Percentiles rank a stretch among this genome's conserved stretches.
These are phyloP conservation scores for Macrophomina phaseolina DNA, from an alignment of 2,329 filamentous ascomycete species.

Conservation along the genomic window DNA sequence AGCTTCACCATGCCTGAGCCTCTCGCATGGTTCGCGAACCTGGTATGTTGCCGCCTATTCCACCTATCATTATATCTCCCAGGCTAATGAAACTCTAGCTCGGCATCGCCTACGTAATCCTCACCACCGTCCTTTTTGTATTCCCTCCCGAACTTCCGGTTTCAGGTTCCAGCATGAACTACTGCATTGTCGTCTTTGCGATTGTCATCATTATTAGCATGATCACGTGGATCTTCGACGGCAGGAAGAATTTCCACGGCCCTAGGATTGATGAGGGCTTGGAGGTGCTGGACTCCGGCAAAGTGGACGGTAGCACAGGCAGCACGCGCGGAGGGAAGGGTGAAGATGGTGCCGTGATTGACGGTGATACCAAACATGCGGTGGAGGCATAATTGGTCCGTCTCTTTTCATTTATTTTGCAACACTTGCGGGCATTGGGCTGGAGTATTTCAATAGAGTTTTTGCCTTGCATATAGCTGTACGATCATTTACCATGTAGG, in stretches of 20 bases:
- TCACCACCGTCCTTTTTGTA: conserved; percentile 78
- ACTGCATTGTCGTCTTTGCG: conserved; percentile 63
- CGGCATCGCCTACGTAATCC: conserved; percentile 67
- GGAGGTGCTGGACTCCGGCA: conserved; percentile 47
- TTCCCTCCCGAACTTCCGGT: conserved; percentile 73
- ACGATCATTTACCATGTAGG: neutral
- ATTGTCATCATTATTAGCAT: conserved; percentile 63
- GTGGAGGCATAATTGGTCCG: neutral
- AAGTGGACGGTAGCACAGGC: conserved; percentile 22
- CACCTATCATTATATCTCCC: too few relatives aligned
- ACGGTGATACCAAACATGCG: neutral
- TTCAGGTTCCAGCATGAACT: conserved; percentile 71
- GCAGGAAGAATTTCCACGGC: conserved; percentile 65
- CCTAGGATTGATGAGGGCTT: conserved; percentile 50
- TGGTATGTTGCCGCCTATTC: conserved; percentile 28
- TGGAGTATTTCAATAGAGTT: neutral
- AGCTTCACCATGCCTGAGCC: conserved; percentile 61
- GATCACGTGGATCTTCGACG: conserved; percentile 66
- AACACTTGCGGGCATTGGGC: neutral
- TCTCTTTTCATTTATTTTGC: neutral
- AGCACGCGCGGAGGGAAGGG: neutral
- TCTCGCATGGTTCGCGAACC: conserved; percentile 66
- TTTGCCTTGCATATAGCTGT: neutral
- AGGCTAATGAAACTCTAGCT: conserved; percentile 31
- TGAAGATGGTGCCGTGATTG: neutral